Evolutionary conservation across 164 flowering plant species (phyloP).

Genomic region (Umbellularia californica): DNA sequence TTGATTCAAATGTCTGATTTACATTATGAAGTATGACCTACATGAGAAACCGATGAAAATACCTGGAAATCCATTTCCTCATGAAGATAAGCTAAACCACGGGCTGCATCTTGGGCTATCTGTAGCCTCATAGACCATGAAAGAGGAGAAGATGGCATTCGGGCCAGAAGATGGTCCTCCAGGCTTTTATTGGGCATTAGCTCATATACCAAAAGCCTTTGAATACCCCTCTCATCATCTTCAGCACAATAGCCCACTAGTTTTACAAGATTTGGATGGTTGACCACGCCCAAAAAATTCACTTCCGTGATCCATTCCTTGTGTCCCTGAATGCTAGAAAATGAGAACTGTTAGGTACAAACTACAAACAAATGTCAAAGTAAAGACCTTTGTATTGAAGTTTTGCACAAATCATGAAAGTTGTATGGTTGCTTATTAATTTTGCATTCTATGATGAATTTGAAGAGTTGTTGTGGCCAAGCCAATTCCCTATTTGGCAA

Average conservation of each 20-base stretch:
- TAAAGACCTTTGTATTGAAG: not conserved
- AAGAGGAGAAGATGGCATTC: constrained; percentile 42
- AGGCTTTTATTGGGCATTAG: constrained; percentile 83
- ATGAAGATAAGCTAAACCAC: constrained; percentile 86
- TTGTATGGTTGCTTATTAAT: not conserved
- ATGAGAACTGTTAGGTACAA: constrained; percentile 1
- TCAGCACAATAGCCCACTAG: constrained; percentile 94
- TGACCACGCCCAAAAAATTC: constrained; percentile 78
- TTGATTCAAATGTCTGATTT: too few relatives aligned
- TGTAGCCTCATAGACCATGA: constrained; percentile 65
- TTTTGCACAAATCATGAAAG: not conserved
- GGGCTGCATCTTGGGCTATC: constrained; percentile 88
- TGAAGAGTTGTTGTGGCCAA: not conserved
- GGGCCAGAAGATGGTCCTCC: constrained; percentile 75
- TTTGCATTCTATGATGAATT: not conserved
- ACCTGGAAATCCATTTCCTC: constrained; percentile 99
- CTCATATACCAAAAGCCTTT: constrained; percentile 84
- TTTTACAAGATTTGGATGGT: constrained; percentile 90
- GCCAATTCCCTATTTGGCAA: not conserved
- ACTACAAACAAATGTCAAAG: not conserved
- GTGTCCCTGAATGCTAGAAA: constrained; percentile 85
- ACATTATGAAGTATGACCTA: not conserved
- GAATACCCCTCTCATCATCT: constrained; percentile 96
- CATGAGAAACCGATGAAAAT: not conserved
- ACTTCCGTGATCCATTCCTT: constrained; percentile 98